Evolutionary conservation across 306 rosid species (phyloP).

Genomic region (Heteromeles arbutifolia): DNA sequence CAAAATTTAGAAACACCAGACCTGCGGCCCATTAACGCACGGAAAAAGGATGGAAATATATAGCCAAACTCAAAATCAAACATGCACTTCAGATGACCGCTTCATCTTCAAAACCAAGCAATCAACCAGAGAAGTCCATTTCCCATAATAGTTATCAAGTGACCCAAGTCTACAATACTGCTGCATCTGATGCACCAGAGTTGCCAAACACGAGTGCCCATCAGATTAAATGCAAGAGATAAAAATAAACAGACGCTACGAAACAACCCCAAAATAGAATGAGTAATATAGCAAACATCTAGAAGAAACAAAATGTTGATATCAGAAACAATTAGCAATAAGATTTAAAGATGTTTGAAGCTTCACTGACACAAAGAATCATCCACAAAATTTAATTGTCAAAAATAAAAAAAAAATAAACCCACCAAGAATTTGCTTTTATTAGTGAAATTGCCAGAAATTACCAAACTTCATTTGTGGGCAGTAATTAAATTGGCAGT

Average conservation of each 20-base stretch:
- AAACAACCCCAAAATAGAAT: not conserved
- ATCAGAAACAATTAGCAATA: not conserved
- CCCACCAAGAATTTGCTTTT: not conserved
- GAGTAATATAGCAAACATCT: not conserved
- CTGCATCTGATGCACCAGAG: too few relatives aligned
- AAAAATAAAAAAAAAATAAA: not conserved
- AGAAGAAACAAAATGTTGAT: not conserved
- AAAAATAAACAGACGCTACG: not conserved
- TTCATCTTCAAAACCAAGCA: too few relatives aligned
- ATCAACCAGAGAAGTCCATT: too few relatives aligned
- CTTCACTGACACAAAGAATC: not conserved
- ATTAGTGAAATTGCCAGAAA: not conserved
- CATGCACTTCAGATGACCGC: too few relatives aligned
- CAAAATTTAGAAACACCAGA: too few relatives aligned
- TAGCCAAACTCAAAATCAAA: too few relatives aligned
- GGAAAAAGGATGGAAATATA: too few relatives aligned
- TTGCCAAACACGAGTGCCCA: too few relatives aligned
- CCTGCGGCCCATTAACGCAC: too few relatives aligned
- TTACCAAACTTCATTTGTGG: not conserved
- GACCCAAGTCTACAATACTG: too few relatives aligned
- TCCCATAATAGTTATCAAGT: too few relatives aligned
- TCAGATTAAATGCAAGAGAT: not conserved
- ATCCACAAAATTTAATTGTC: not conserved
- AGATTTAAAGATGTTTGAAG: not conserved
- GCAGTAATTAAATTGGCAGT: not conserved